Base-by-base conservation (phyloP, 2,329 filamentous ascomycete genomes). In the Spiromastix sp. region DNA sequence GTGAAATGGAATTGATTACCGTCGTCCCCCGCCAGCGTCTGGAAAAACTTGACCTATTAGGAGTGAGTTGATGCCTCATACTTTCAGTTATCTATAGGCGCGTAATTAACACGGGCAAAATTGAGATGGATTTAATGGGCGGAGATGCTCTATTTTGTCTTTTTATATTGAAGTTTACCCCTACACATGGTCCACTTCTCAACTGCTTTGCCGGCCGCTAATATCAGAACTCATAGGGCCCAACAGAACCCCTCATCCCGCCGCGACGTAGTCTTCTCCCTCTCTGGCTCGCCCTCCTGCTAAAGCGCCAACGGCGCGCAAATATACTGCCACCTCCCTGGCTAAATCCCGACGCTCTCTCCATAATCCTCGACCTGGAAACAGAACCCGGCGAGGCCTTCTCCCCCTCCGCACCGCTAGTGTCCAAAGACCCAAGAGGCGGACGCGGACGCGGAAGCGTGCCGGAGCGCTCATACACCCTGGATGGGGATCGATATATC, bases 1-100 rank as follows among this genome's bases (percentile, higher is more conserved):
- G 87, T 60, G 91, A 98, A 66, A 96, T 95, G 86, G 89, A 96
- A 65, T 75, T 85, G 51, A 82, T 98, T 37, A 95, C 87, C 0
- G 74, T 98, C 15, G 77, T 96, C 32, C 91, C 91, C 22, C 83
- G 91, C 36, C 87, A 96, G 59, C 76, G 83, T 44, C 77, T 98
- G 35, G 86, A 95, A 46, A 77, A 76, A 47, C 81, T 98, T 43
- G 72, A 84, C 49, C 72, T 98, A 42, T 74, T 98, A 37, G 79
- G 81, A 46, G 91, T 96, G 69, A 68, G 81, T 75, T 33, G 16
- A 15, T 15, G n/a, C n/a, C n/a, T n/a, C n/a, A n/a, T n/a, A 11
- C 24, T 12, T 10, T n/a, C 5, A n/a, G 18, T 18, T 11, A 3
- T 2, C 12, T 16, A 18, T 13, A 28, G n/a, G 9, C 11, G 9